Percentiles rank a stretch among this genome's conserved stretches.
Evolutionary conservation across 306 rosid genomes (phyloP).

Genomic region (Argentina anserina): DNA sequence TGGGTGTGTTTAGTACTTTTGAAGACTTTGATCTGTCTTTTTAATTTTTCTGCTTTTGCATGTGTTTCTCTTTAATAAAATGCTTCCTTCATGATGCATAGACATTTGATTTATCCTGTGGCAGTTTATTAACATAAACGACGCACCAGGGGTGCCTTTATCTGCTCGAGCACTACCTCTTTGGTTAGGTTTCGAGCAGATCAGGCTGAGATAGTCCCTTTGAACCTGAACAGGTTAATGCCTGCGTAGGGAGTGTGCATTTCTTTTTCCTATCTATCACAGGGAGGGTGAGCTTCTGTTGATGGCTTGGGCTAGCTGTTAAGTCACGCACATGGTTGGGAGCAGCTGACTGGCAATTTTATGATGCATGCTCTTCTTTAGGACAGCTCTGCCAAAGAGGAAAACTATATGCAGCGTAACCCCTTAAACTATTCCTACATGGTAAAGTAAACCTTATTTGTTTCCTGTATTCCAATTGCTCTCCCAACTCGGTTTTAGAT

Average conservation of each 20-base stretch:
- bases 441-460: neutral
- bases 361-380: neutral
- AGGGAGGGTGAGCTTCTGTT: slow-evolving; percentile 38
- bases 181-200: slow-evolving; percentile 49
- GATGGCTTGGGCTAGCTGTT: slow-evolving; percentile 34
- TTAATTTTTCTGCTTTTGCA: slow-evolving; percentile 16
- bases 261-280: slow-evolving; percentile 44
- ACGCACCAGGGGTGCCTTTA: slow-evolving; percentile 99
- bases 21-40: slow-evolving; percentile 27
- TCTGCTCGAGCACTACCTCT: slow-evolving; percentile 51
- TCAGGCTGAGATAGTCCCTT: slow-evolving; percentile 99
- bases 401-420: neutral
- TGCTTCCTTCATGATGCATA: slow-evolving; percentile 16
- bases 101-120: neutral
- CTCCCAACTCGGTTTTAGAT: neutral
- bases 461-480: neutral
- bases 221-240: slow-evolving; percentile 99
- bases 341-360: slow-evolving; percentile 6
- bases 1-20: slow-evolving; percentile 42
- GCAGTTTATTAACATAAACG: slow-evolving; percentile 45
- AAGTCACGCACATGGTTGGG: slow-evolving; percentile 21
- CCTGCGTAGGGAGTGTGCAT: slow-evolving; percentile 99
- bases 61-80: slow-evolving; percentile 46
- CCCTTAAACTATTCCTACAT: neutral
- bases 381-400: neutral